phyloP scores from a whole-genome alignment of 2,329 filamentous ascomycete species.

The Colletotrichum plurivorum region DNA sequence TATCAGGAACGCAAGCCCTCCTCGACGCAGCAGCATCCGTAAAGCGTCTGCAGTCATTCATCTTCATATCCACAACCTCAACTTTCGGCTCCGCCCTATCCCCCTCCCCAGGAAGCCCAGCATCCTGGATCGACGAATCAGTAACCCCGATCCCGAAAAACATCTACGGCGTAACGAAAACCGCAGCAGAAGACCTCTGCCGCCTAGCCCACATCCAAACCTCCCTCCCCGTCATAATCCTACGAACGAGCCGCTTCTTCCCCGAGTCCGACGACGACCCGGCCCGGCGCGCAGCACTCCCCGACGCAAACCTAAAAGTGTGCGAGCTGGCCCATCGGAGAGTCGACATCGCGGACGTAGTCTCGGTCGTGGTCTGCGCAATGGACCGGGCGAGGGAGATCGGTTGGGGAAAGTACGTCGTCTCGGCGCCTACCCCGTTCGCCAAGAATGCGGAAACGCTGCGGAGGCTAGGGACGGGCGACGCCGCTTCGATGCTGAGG shows the following conservation, averaged over 20 bases:
- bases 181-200: conserved; percentile 64
- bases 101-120: conserved; percentile 52
- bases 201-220: conserved; percentile 56
- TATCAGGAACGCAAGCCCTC: conserved; percentile 58
- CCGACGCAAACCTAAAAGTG: conserved; percentile 60
- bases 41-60: too few species aligned
- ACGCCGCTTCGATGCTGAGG: conserved; percentile 50
- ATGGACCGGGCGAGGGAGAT: conserved; percentile 51
- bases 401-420: conserved; percentile 57
- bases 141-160: conserved; percentile 60
- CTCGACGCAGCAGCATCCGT: conserved; percentile 59
- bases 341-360: conserved; percentile 60
- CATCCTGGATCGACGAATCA: conserved; percentile 60
- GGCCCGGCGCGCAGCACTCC: conserved; percentile 52
- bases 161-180: conserved; percentile 64
- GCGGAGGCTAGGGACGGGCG: conserved; percentile 47
- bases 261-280: conserved; percentile 63
- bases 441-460: conserved; percentile 47
- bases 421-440: conserved; percentile 61
- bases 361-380: conserved; percentile 56
- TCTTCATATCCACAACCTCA: conserved; percentile 63
- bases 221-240: conserved; percentile 56
- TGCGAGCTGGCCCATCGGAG: conserved; percentile 62
- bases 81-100: conserved; percentile 58
- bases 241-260: conserved; percentile 65